phyloP scores from a whole-genome alignment of 148 eudicot genomes.

The Fagopyrum esculentum region DNA sequence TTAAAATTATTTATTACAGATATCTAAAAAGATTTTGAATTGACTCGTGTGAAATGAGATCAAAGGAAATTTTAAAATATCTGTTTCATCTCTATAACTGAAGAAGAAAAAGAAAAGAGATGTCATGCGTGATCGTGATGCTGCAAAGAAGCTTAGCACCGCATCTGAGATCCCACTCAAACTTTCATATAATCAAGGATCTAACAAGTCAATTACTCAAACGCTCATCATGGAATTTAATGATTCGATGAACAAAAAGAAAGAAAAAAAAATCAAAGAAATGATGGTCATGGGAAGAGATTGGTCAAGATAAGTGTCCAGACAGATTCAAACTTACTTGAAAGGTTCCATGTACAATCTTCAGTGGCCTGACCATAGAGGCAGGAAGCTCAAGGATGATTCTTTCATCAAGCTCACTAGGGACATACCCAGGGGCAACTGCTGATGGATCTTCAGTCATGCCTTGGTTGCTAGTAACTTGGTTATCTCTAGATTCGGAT shows the following conservation, averaged over 20 bases:
- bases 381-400: constrained; percentile 89
- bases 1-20: too few species aligned
- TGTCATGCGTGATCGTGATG: not conserved
- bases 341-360: constrained; percentile 76
- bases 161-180: not conserved
- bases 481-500: constrained; percentile 36
- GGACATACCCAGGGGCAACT: constrained; percentile 86
- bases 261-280: not conserved
- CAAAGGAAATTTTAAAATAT: not conserved
- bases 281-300: not conserved
- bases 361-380: constrained; percentile 83
- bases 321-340: constrained; percentile 58
- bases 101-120: not conserved
- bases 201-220: not conserved
- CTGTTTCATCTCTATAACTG: not conserved
- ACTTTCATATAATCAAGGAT: not conserved
- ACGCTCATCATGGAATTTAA: not conserved
- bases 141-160: not conserved
- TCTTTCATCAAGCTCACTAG: constrained; percentile 81
- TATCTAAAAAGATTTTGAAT: not conserved
- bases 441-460: constrained; percentile 46
- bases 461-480: constrained; percentile 40
- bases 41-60: not conserved
- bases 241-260: not conserved
- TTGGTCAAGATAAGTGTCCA: not conserved